These are phyloP conservation scores for Naganishia liquefaciens DNA, from an alignment of 1,284 basidiomycete genomes.

Conservation along the genomic window DNA sequence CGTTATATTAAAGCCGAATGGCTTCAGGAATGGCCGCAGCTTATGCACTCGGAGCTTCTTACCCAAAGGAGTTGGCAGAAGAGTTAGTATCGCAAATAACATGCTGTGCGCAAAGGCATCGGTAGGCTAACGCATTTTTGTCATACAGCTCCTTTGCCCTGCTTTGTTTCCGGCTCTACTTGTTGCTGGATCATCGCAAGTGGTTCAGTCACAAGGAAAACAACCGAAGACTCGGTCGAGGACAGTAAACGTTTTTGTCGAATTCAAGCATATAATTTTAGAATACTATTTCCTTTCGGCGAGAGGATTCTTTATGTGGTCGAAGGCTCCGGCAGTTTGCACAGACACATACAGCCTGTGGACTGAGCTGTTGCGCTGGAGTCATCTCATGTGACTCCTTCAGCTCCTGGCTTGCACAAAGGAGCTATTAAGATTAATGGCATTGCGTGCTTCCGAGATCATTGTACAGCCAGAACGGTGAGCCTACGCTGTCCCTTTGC, in stretches of 20 bases:
- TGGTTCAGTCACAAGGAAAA: slow-evolving; percentile 35
- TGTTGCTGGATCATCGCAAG: slow-evolving; percentile 44
- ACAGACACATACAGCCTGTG: too few species aligned
- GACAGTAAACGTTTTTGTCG: not conserved
- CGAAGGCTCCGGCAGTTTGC: too few species aligned
- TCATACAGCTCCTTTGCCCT: slow-evolving; percentile 41
- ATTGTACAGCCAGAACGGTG: too few species aligned
- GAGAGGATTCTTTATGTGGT: too few species aligned
- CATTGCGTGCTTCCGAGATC: too few species aligned
- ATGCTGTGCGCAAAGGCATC: not conserved
- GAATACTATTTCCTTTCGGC: too few species aligned
- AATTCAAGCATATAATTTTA: not conserved
- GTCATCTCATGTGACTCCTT: too few species aligned
- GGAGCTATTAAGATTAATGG: too few species aligned
- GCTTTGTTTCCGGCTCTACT: slow-evolving; percentile 45
- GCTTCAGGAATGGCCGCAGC: slow-evolving; percentile 53
- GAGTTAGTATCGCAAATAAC: slow-evolving; percentile 34
- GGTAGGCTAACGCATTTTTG: not conserved
- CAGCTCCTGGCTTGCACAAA: too few species aligned
- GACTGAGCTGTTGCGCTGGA: too few species aligned
- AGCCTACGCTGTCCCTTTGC: too few species aligned
- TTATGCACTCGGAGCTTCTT: slow-evolving; percentile 56
- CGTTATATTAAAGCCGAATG: not conserved
- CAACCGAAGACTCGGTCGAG: slow-evolving; percentile 17
- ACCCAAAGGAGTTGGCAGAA: slow-evolving; percentile 49